A percentile compares a stretch with the other conserved stretches of the same genome.
Conservation (phyloP, 257 asterid species). For the Salvia hispanica region DNA sequence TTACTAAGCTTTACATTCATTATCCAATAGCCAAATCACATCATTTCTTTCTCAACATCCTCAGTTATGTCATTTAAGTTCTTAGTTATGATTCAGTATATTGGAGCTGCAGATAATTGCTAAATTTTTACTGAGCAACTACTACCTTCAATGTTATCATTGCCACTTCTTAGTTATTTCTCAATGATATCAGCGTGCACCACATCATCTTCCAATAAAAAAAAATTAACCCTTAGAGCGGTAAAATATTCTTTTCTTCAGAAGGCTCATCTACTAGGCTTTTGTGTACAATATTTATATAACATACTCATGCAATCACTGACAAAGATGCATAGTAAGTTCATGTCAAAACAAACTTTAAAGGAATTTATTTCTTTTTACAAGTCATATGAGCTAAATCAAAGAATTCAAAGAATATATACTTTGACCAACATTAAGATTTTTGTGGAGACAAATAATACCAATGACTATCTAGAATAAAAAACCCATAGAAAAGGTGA, state of each 20-base stretch:
- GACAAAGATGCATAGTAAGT: background rate
- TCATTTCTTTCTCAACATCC: background rate
- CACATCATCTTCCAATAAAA: background rate
- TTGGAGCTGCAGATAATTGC: background rate
- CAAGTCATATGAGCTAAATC: background rate
- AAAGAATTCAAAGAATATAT: background rate
- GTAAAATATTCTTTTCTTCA: background rate
- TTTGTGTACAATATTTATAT: background rate
- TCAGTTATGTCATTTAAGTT: background rate
- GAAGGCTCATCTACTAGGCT: background rate
- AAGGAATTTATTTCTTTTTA: background rate
- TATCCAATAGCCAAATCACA: background rate
- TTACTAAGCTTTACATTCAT: background rate
- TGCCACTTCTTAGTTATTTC: background rate
- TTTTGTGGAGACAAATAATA: conserved; percentile 4
- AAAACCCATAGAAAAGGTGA: background rate
- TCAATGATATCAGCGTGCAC: background rate
- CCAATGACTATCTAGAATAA: background rate
- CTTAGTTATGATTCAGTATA: background rate
- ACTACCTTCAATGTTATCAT: background rate
- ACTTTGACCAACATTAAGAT: conserved; percentile 15
- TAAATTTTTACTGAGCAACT: background rate
- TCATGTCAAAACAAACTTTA: background rate
- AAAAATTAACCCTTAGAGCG: background rate
- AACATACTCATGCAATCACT: background rate